phyloP scores from a whole-genome alignment of 768 basidiomycete genomes.

The Boletus vinaceobasis region DNA sequence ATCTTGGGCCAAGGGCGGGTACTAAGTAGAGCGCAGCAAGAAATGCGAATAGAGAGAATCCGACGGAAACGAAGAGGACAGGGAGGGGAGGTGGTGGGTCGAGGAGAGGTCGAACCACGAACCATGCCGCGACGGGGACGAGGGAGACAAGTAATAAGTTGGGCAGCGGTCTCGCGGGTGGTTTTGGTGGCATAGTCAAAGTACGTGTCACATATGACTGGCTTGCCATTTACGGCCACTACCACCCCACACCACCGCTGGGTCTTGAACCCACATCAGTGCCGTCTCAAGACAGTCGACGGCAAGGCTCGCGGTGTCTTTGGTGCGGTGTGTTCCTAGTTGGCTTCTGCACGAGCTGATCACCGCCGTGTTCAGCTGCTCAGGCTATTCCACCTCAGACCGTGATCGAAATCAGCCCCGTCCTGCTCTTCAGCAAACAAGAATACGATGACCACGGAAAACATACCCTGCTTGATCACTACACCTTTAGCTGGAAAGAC shows the following conservation, averaged over 20 bases:
- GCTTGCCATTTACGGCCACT: conserved; percentile 15
- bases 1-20: conserved; percentile 77
- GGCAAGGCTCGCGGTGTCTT: conserved; percentile 64
- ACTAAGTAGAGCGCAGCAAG: conserved; percentile 72
- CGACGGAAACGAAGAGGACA: conserved; percentile 72
- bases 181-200: conserved; percentile 22
- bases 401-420: conserved; percentile 81
- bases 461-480: conserved; percentile 67
- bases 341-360: not conserved
- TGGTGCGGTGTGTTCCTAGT: conserved; percentile 37
- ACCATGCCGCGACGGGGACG: conserved; percentile 69
- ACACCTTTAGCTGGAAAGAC: conserved; percentile 73
- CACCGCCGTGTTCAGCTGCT: conserved; percentile 31
- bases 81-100: conserved; percentile 68
- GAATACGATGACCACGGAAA: conserved; percentile 68
- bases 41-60: conserved; percentile 83
- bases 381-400: conserved; percentile 46
- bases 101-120: conserved; percentile 67
- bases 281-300: conserved; percentile 41
- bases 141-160: conserved; percentile 53
- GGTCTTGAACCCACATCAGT: conserved; percentile 46
- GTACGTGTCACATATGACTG: not conserved
- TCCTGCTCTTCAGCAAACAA: conserved; percentile 65
- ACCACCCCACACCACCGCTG: not conserved
- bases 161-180: conserved; percentile 48